These are phyloP conservation scores for Fusarium albosuccineum DNA, from an alignment of 2,329 filamentous ascomycete species.

Conservation along the genomic window DNA sequence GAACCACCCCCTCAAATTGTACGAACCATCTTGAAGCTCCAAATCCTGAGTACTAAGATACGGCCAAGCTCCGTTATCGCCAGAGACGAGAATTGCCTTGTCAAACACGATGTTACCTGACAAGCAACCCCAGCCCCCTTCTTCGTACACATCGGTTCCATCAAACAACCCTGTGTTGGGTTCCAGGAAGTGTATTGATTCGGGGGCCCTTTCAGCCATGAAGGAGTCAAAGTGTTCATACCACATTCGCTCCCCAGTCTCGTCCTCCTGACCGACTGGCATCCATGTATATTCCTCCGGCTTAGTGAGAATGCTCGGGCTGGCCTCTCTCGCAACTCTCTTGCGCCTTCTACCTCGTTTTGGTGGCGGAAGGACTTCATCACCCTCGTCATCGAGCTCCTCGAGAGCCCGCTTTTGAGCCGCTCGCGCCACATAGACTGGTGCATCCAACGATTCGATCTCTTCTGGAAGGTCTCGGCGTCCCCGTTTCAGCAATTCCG, in stretches of 20 bases:
- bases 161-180: slow-evolving; percentile 56
- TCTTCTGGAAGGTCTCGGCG: slow-evolving; percentile 57
- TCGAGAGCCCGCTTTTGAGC: slow-evolving; percentile 50
- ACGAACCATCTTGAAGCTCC: slow-evolving; percentile 53
- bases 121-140: background rate
- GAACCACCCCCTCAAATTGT: slow-evolving; percentile 60
- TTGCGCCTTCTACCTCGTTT: slow-evolving; percentile 44
- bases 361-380: slow-evolving; percentile 23
- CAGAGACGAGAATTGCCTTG: slow-evolving; percentile 41
- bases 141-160: slow-evolving; percentile 21
- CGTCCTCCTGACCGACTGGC: slow-evolving; percentile 22
- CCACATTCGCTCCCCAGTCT: slow-evolving; percentile 30
- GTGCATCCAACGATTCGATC: slow-evolving; percentile 64
- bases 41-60: slow-evolving; percentile 50
- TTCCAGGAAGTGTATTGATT: slow-evolving; percentile 54
- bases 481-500: slow-evolving; percentile 45
- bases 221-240: slow-evolving; percentile 36
- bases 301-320: slow-evolving; percentile 16
- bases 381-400: slow-evolving; percentile 40
- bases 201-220: slow-evolving; percentile 20
- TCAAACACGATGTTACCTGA: slow-evolving; percentile 34
- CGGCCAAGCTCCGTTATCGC: slow-evolving; percentile 51
- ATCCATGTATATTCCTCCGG: slow-evolving; percentile 25
- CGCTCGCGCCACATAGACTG: slow-evolving; percentile 61
- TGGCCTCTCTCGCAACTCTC: slow-evolving; percentile 12